Evolutionary conservation across 2,329 filamentous ascomycete genomes (phyloP).

Genomic region (Ophiostoma australiae): DNA sequence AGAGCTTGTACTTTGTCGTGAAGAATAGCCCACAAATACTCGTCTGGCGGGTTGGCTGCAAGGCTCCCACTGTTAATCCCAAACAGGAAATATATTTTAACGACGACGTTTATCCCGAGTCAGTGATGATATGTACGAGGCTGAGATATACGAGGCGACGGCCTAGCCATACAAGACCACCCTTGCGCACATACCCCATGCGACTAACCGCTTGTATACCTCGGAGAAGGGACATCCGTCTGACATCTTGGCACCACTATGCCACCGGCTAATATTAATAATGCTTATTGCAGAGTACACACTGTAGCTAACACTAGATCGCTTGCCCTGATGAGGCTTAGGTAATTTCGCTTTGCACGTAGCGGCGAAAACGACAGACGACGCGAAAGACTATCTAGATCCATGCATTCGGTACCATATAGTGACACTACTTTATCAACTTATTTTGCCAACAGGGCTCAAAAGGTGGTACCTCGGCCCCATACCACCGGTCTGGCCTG

Average conservation of each 20-base stretch:
- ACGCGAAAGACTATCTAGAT: background rate
- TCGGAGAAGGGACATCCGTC: background rate
- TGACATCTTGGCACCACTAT: background rate
- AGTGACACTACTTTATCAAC: background rate
- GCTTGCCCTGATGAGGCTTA: background rate
- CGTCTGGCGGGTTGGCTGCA: background rate
- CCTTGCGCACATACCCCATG: background rate
- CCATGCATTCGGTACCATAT: background rate
- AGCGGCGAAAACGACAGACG: too few relatives aligned
- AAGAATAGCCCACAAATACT: background rate
- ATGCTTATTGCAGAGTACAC: background rate
- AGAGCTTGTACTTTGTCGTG: background rate
- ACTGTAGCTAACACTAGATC: background rate
- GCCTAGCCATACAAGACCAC: background rate
- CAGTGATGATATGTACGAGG: background rate
- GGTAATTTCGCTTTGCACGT: background rate
- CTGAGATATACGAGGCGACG: conserved; percentile 26
- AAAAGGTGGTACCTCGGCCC: background rate
- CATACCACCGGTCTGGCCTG: background rate
- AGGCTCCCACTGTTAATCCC: background rate
- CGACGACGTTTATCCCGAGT: background rate
- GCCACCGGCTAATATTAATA: background rate
- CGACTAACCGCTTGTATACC: background rate
- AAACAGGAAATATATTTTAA: conserved; percentile 15
- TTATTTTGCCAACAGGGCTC: background rate